A percentile compares a stretch with the other conserved stretches of the same genome.
These are phyloP conservation scores for Dryadomyces quercivorus DNA, from an alignment of 2,329 filamentous ascomycete genomes.

Conservation along the genomic window DNA sequence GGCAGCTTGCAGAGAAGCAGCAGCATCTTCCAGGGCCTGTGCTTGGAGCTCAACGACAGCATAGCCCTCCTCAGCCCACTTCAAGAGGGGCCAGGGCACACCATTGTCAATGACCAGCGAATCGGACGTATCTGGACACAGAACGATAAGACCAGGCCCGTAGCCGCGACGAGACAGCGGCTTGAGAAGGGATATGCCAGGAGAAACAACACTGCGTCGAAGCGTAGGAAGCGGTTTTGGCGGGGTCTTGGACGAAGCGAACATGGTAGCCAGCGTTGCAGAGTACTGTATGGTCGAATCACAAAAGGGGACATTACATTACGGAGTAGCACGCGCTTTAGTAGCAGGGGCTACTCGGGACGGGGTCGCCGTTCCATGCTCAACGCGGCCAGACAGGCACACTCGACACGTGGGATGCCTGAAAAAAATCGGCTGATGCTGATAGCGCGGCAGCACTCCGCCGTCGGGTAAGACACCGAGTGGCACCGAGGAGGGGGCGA, in stretches of 20 bases:
- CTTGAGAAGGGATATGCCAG: conserved; percentile 3
- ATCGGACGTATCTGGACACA: conserved; percentile 1
- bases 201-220: not conserved
- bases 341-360: not conserved
- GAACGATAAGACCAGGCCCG: conserved; percentile 4
- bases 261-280: not conserved
- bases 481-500: not conserved
- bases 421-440: not conserved
- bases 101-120: conserved; percentile 4
- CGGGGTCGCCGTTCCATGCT: not conserved
- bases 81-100: conserved; percentile 31
- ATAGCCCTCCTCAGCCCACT: conserved; percentile 64
- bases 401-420: not conserved
- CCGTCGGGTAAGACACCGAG: not conserved
- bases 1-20: conserved; percentile 4
- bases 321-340: not conserved
- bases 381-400: not conserved
- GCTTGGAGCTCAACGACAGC: conserved; percentile 42
- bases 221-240: not conserved
- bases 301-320: too few relatives aligned
- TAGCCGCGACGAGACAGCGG: conserved; percentile 3
- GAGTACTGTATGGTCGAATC: too few relatives aligned
- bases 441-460: not conserved
- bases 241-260: conserved; percentile 1
- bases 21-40: conserved; percentile 21